Evolutionary conservation across 306 rosid genomes (phyloP).

Genomic region (Cicer judaicum): DNA sequence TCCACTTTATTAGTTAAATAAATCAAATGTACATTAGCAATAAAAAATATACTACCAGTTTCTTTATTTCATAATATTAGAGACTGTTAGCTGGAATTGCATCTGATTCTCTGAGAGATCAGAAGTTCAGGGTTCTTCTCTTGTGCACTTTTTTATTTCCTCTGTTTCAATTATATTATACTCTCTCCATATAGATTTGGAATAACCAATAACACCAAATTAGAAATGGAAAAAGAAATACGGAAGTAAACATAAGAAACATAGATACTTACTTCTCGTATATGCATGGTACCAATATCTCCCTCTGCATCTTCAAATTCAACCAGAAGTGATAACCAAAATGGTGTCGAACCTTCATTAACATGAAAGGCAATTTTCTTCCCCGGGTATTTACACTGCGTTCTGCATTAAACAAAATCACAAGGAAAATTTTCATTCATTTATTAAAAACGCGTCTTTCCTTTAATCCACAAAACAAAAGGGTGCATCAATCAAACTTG

Average conservation of each 20-base stretch:
- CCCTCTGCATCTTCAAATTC: constrained; percentile 96
- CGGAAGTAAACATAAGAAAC: not conserved
- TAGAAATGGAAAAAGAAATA: no score
- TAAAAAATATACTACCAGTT: constrained; percentile 34
- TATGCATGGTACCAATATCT: constrained; percentile 83
- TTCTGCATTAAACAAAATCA: constrained; percentile 49
- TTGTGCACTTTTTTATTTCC: not conserved
- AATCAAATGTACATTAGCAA: constrained; percentile 27
- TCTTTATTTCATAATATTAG: constrained; percentile 37
- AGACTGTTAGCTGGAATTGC: constrained; percentile 48
- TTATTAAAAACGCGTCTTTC: constrained; percentile 30
- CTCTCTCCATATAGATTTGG: not conserved
- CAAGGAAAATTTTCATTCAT: constrained; percentile 32
- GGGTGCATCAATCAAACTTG: constrained; percentile 32
- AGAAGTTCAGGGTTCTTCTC: constrained; percentile 32
- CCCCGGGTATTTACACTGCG: constrained; percentile 80
- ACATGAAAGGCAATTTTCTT: constrained; percentile 81
- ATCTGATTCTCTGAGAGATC: constrained; percentile 48
- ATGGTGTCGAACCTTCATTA: constrained; percentile 91
- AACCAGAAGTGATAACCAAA: constrained; percentile 79
- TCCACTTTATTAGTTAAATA: constrained; percentile 40
- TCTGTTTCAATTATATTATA: not conserved
- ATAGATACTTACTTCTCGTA: constrained; percentile 58
- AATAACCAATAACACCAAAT: not conserved
- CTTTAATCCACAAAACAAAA: constrained; percentile 39